Percentiles rank a stretch among this genome's conserved stretches.
Conservation (phyloP, 2,329 filamentous ascomycete species). For the Hypoxylon rubiginosum region DNA sequence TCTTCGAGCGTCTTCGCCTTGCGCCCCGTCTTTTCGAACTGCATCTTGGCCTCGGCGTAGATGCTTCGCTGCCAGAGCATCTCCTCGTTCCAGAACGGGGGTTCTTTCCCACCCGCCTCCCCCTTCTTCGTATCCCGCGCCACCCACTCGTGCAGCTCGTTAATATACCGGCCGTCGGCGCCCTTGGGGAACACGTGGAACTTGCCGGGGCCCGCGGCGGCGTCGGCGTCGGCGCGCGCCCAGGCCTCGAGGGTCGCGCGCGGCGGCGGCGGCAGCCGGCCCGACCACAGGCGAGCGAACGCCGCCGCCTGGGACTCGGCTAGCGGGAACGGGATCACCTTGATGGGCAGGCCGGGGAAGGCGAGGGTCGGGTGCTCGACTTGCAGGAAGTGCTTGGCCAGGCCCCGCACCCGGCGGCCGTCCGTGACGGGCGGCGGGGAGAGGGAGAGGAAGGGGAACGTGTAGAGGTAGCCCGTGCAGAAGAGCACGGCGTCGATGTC, state of each 20-base stretch:
- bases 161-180: conserved; percentile 77
- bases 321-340: conserved; percentile 89
- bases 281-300: conserved; percentile 82
- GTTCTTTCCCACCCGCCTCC: conserved; percentile 70
- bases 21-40: conserved; percentile 76
- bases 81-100: conserved; percentile 78
- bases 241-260: conserved; percentile 75
- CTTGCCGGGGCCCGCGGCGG: conserved; percentile 56
- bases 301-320: conserved; percentile 84
- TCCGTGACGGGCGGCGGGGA: conserved; percentile 70
- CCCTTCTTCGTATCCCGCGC: conserved; percentile 52
- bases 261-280: conserved; percentile 74
- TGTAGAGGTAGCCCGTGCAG: conserved; percentile 91
- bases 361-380: conserved; percentile 81
- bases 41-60: conserved; percentile 77
- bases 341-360: conserved; percentile 81
- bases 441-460: conserved; percentile 77
- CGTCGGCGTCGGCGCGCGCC: conserved; percentile 72
- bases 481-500: conserved; percentile 84
- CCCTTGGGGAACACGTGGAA: conserved; percentile 67
- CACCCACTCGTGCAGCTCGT: conserved; percentile 75
- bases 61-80: conserved; percentile 79
- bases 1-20: conserved; percentile 76
- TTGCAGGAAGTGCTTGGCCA: conserved; percentile 86
- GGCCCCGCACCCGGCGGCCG: conserved; percentile 76